Conservation (phyloP, 768 basidiomycete species). For the Xerocomellus intermedius region DNA sequence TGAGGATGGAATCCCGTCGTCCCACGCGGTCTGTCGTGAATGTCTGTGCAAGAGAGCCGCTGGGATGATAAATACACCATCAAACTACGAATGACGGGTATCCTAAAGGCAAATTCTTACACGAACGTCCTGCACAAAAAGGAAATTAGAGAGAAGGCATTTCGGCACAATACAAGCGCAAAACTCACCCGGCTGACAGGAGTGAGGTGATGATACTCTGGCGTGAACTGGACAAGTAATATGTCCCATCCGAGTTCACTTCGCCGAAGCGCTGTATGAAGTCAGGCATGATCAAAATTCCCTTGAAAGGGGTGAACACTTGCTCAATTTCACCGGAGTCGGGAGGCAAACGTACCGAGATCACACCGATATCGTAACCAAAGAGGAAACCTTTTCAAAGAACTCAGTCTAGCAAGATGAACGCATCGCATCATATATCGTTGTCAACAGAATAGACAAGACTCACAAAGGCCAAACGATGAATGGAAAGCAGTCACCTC, state of each 20-base stretch:
- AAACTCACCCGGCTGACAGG: conserved; percentile 14
- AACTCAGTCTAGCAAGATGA: conserved; percentile 1
- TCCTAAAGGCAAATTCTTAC: neutral
- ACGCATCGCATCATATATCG: neutral
- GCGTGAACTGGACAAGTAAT: conserved; percentile 15
- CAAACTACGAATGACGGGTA: neutral
- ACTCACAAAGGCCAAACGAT: conserved; percentile 1
- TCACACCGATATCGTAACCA: conserved; percentile 15
- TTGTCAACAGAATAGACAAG: neutral
- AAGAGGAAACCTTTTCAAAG: conserved; percentile 13
- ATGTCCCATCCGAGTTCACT: conserved; percentile 8
- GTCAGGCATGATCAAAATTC: conserved; percentile 16
- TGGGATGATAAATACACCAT: conserved; percentile 11
- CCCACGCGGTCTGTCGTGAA: conserved; percentile 19
- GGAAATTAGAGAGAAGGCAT: neutral
- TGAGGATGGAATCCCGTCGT: conserved; percentile 11
- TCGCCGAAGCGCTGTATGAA: conserved; percentile 14
- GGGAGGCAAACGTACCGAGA: conserved; percentile 6
- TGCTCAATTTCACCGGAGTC: neutral
- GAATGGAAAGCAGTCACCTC: neutral
- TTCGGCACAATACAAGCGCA: too few relatives aligned
- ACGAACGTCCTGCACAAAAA: conserved; percentile 10
- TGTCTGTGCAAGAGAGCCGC: conserved; percentile 65
- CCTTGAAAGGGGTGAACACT: neutral
- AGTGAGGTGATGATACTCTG: conserved; percentile 19